Percentiles rank a stretch among this genome's conserved stretches.
Conservation (phyloP, 176 grass and related monocot genomes). For the Hsuehochloa calcarea region DNA sequence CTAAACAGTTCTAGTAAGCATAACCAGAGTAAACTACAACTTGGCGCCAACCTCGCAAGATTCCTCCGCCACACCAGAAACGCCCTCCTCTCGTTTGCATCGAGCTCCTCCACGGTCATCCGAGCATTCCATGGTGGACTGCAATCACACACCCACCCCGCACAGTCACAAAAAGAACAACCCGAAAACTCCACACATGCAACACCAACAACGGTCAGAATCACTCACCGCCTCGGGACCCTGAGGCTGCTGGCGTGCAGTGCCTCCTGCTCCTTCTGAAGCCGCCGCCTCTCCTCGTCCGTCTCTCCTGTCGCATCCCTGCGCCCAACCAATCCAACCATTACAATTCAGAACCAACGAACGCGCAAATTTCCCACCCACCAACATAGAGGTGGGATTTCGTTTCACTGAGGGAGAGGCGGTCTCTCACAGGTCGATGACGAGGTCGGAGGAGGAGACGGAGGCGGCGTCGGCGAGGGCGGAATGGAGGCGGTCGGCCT, state of each 20-base stretch:
- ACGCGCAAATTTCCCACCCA: background rate
- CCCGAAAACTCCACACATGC: background rate
- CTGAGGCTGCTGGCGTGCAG: slow-evolving; percentile 64
- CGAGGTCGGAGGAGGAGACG: slow-evolving; percentile 33
- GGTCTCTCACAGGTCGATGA: slow-evolving; percentile 56
- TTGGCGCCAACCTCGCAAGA: slow-evolving; percentile 61
- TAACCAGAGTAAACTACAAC: background rate
- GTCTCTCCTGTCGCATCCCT: slow-evolving; percentile 64
- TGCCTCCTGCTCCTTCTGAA: slow-evolving; percentile 75
- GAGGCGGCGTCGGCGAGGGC: slow-evolving; percentile 33
- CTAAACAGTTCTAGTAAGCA: background rate
- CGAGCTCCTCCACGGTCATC: slow-evolving; percentile 82
- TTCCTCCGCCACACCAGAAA: slow-evolving; percentile 87
- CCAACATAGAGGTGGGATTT: background rate
- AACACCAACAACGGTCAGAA: background rate
- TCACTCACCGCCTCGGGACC: slow-evolving; percentile 69
- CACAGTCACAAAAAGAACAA: slow-evolving; percentile 1
- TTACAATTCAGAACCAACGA: background rate
- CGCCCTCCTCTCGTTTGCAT: slow-evolving; percentile 60
- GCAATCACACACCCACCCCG: background rate
- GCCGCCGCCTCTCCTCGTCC: slow-evolving; percentile 46
- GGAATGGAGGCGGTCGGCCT: slow-evolving; percentile 44
- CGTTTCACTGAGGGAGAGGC: background rate
- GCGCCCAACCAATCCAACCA: background rate
- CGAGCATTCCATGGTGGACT: slow-evolving; percentile 69